phyloP scores from a whole-genome alignment of 2,329 filamentous ascomycete genomes.

The Dothideomycetidae sp. region DNA sequence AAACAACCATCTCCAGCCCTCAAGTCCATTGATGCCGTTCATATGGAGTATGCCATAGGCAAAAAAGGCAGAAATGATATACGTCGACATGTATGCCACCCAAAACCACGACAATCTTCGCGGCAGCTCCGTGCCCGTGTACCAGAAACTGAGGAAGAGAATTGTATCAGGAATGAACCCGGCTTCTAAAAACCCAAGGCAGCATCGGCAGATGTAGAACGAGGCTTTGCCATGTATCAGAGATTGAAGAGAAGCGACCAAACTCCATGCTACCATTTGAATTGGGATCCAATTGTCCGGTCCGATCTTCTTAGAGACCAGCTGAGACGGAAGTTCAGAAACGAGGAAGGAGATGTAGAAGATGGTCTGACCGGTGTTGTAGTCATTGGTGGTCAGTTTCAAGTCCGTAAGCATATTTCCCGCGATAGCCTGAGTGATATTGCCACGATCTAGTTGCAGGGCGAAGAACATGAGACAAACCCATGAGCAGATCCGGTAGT shows the following conservation, averaged over 20 bases:
- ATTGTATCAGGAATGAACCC: slow-evolving; percentile 23
- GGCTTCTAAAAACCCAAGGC: slow-evolving; percentile 22
- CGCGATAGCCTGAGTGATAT: slow-evolving; percentile 18
- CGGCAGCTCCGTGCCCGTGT: slow-evolving; percentile 28
- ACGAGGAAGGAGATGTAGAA: slow-evolving; percentile 32
- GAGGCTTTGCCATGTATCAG: slow-evolving; percentile 21
- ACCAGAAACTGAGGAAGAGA: slow-evolving; percentile 30
- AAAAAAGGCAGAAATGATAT: slow-evolving; percentile 20
- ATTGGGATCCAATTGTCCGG: slow-evolving; percentile 31
- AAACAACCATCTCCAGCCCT: slow-evolving; percentile 19
- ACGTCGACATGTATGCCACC: slow-evolving; percentile 19
- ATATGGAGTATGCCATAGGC: slow-evolving; percentile 20
- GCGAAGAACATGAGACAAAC: slow-evolving; percentile 42
- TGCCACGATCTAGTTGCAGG: slow-evolving; percentile 26
- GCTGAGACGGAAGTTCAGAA: slow-evolving; percentile 36
- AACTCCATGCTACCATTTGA: slow-evolving; percentile 24
- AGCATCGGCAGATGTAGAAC: slow-evolving; percentile 15
- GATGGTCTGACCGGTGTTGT: slow-evolving; percentile 23
- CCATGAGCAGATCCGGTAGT: slow-evolving; percentile 37
- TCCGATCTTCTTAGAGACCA: slow-evolving; percentile 38
- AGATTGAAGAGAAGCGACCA: slow-evolving; percentile 25
- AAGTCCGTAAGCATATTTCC: slow-evolving; percentile 14
- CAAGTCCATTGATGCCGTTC: slow-evolving; percentile 16
- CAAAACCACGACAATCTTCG: slow-evolving; percentile 31
- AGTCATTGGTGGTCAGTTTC: slow-evolving; percentile 19